Conservation (phyloP, 176 grass and related monocot species). For the Paspalum notatum region DNA sequence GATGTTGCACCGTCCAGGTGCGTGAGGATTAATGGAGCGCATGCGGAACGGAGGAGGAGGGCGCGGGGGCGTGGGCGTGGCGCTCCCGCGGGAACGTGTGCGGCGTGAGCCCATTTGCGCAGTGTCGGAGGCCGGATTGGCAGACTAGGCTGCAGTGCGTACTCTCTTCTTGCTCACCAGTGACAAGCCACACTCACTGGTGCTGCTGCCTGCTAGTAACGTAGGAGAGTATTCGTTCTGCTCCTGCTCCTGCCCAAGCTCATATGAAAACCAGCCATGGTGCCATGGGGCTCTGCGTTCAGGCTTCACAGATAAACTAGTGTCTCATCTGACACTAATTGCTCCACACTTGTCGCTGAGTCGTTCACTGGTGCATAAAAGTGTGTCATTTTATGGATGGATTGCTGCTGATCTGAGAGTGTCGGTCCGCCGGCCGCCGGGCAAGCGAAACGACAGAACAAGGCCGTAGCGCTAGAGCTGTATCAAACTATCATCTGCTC, state of each 20-base stretch:
- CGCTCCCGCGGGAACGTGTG: conserved; percentile 37
- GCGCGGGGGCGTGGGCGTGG: conserved; percentile 25
- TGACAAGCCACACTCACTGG: background rate
- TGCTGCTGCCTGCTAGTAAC: background rate
- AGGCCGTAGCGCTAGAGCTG: background rate
- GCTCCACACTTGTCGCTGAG: background rate
- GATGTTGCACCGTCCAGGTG: conserved; percentile 45
- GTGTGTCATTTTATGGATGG: background rate
- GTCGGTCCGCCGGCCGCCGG: background rate
- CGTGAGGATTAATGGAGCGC: conserved; percentile 52
- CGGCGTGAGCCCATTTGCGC: conserved; percentile 53
- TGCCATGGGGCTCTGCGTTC: background rate
- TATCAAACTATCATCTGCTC: background rate
- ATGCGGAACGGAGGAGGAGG: background rate
- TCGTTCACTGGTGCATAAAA: background rate
- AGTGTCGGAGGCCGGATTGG: background rate
- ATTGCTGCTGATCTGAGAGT: background rate
- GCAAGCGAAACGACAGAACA: background rate
- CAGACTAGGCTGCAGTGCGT: background rate
- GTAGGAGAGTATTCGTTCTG: background rate
- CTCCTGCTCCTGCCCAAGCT: background rate
- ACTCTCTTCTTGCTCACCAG: background rate
- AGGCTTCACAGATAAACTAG: background rate
- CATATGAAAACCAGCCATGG: background rate
- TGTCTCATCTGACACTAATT: background rate